Evolutionary conservation across 2,329 filamentous ascomycete species (phyloP).

Genomic region (Graphiopsis chlorocephala): DNA sequence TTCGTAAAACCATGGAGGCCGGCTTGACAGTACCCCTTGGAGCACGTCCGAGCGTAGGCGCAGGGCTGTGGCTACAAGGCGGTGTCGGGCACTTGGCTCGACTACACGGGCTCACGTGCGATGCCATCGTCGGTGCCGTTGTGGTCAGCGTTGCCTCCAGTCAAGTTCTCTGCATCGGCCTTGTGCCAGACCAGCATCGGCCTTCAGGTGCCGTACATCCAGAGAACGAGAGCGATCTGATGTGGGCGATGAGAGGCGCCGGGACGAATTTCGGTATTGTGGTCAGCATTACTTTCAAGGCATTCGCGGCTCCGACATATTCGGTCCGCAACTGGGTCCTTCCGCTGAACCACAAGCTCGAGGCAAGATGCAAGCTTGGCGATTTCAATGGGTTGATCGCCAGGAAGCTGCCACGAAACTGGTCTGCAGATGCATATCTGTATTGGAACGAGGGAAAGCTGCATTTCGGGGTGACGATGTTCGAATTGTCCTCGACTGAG

Average conservation of each 20-base stretch:
- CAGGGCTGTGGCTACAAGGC: constrained; percentile 63
- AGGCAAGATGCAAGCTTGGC: constrained; percentile 39
- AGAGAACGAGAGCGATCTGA: constrained; percentile 50
- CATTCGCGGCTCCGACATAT: constrained; percentile 45
- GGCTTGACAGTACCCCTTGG: constrained; percentile 59
- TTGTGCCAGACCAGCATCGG: constrained; percentile 47
- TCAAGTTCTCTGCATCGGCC: constrained; percentile 51
- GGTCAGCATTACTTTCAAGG: constrained; percentile 52
- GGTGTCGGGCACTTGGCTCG: constrained; percentile 61
- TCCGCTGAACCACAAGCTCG: constrained; percentile 27
- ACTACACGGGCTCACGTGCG: constrained; percentile 57
- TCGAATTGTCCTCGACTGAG: constrained; percentile 40
- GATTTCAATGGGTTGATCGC: constrained; percentile 43
- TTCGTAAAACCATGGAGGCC: constrained; percentile 45
- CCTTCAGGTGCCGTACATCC: constrained; percentile 44
- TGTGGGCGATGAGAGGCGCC: constrained; percentile 60
- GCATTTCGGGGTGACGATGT: constrained; percentile 53
- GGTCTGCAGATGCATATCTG: constrained; percentile 57
- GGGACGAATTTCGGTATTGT: constrained; percentile 61
- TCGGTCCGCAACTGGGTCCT: constrained; percentile 30
- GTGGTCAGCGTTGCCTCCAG: constrained; percentile 53
- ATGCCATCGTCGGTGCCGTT: constrained; percentile 59
- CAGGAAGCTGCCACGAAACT: constrained; percentile 40
- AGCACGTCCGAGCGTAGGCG: constrained; percentile 61
- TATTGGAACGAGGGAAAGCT: constrained; percentile 49